Evolutionary conservation across 352 stramenopile species (phyloP), one percentile per base, ranked within the genome.

Genomic region (Globisporangium cederbergense): DNA sequence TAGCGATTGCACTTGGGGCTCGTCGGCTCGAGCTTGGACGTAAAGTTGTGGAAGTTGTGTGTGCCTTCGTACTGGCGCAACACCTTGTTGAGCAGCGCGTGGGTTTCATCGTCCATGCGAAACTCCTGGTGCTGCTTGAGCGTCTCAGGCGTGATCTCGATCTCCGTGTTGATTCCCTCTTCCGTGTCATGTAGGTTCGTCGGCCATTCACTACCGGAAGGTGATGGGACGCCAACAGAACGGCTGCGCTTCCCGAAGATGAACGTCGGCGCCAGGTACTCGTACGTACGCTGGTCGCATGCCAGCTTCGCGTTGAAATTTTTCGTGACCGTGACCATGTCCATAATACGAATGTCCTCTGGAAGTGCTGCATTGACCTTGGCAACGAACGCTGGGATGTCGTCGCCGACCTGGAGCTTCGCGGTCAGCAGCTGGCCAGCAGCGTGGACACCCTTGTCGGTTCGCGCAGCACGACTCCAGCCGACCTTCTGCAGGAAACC

Each of bases 1-100:
- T 93, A 99, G 46, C 96, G 88, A 20, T 84, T 83, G 52, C 83
- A 89, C 64, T 91, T 87, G 38, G 86, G 84, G 61, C 83, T 94
- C 22, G 76, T 86, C 0, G 86, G 85, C 63, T 93, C 82, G 58
- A 95, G 78, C 68, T 95, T 94, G 52, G 89, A 92, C 36, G 97
- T 99, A 68, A 98, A 99, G 71, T 99, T 99, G 82, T 99, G 97
- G 67, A 97, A 98, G 67, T 97, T 97, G 73, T 97, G 90, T 25
- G 90, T 97, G 25, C 93, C 93, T 52, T 90, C 74, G 62, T 86
- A 98, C 49, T 81, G 55, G 18, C 74, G 72, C 32, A 97, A 69
- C 38, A 77, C 81, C 10, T 62, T 62, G 42, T 89, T 81, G 9
- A 97, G 66, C 25, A 62, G 40, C 16, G 70, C 70, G 55, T 79